Evolutionary conservation across 805 yeast genomes (phyloP), one percentile per base, ranked within the genome.

Genomic region (Myxozyma monticola): DNA sequence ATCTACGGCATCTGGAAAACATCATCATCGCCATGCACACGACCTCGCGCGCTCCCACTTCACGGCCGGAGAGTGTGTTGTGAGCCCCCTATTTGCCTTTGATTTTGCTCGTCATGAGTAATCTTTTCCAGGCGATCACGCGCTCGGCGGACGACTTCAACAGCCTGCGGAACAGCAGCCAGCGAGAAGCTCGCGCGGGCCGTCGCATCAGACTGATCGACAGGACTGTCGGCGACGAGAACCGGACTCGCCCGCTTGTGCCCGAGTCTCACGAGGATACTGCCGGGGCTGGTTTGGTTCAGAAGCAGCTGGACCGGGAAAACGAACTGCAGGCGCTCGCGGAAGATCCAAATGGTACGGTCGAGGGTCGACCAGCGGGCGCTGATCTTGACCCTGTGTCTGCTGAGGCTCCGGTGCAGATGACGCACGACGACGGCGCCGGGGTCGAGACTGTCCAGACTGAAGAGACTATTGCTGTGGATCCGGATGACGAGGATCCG

Each of bases 91-190:
- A n/a, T n/a, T n/a, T n/a, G n/a, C n/a, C n/a, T n/a, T n/a, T n/a
- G n/a, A n/a, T n/a, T n/a, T n/a, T n/a, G n/a, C n/a, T n/a, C n/a
- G n/a, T n/a, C n/a, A 53, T 53, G 57, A 42, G 45, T 36, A 25
- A 48, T n/a, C 26, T 53, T 5, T 49, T 53, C 37, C 51, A 45
- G 39, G 57, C 57, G 2, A 41, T 53, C 46, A 53, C 48, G n/a
- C 39, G 55, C 7, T 55, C 57, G n/a, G 55, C 57, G 22, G 57
- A 53, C 36, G 57, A 53, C 31, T 45, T 53, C 35, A 28, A n/a
- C 28, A 21, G 49, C 20, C 24, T 42, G 17, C 29, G 41, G 17
- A 36, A 25, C 37, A 30, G 48, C 38, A 22, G 20, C 24, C 25
- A 29, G 22, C 25, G 35, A 12, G 35, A 33, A 12, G 39, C 39